Percentiles rank a stretch among this genome's conserved stretches.
Evolutionary conservation across 2,329 filamentous ascomycete genomes (phyloP).

Genomic region (Ceratocystis eucalypticola): DNA sequence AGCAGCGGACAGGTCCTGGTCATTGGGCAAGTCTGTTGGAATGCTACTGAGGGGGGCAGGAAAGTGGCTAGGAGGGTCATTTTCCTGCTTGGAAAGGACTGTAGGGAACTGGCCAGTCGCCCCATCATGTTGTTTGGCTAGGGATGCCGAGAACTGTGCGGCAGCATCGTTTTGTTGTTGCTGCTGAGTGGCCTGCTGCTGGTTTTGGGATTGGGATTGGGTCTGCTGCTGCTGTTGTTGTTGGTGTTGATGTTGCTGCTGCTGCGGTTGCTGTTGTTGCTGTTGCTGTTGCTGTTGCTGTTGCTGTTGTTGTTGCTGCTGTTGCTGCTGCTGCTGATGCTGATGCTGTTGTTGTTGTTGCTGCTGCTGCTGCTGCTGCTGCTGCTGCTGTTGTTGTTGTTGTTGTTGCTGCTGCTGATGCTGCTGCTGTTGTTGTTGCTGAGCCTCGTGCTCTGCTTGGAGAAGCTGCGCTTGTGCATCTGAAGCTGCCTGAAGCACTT

Average conservation of each 20-base stretch:
- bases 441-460: conserved; percentile 24
- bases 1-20: conserved; percentile 12
- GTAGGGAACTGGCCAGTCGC: neutral
- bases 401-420: conserved; percentile 19
- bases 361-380: conserved; percentile 21
- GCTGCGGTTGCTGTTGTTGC: conserved; percentile 14
- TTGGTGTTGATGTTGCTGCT: conserved; percentile 14
- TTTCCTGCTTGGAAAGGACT: neutral
- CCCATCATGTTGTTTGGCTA: neutral
- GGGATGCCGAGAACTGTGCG: conserved; percentile 14
- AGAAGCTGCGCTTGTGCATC: conserved; percentile 32
- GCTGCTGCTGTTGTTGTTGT: conserved; percentile 20
- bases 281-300: conserved; percentile 10
- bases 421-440: conserved; percentile 22
- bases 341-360: neutral
- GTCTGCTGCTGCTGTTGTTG: conserved; percentile 13
- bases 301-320: conserved; percentile 20
- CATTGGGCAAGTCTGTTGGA: conserved; percentile 3
- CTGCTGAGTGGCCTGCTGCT: conserved; percentile 16
- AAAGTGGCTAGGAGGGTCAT: neutral
- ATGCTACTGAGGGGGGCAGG: neutral
- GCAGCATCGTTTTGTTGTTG: conserved; percentile 19
- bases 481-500: conserved; percentile 34
- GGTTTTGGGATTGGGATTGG: neutral
- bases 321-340: neutral